Conservation (phyloP, 2,329 filamentous ascomycete species). For the Hypoxylon sp. region DNA sequence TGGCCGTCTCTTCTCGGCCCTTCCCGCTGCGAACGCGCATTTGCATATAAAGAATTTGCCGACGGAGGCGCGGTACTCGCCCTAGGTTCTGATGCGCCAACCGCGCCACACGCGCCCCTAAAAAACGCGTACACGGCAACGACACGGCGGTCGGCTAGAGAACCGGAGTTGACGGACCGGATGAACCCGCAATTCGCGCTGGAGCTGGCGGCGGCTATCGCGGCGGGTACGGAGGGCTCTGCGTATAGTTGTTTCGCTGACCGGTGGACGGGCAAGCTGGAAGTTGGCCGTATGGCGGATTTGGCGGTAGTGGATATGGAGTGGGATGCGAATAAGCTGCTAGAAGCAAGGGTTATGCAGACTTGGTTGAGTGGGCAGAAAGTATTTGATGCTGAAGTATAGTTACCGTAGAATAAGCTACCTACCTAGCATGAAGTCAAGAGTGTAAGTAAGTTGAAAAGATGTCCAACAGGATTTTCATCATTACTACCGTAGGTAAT, state of each 20-base stretch:
- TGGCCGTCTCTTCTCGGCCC: conserved; percentile 72
- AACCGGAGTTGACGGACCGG: conserved; percentile 55
- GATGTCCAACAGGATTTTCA: conserved; percentile 9
- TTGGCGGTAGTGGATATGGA: conserved; percentile 63
- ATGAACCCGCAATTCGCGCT: conserved; percentile 61
- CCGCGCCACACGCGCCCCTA: conserved; percentile 61
- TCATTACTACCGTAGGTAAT: too few relatives aligned
- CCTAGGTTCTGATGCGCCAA: conserved; percentile 63
- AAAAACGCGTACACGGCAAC: conserved; percentile 63
- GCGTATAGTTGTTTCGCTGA: conserved; percentile 63
- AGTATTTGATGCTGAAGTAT: conserved; percentile 51
- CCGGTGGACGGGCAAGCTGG: conserved; percentile 59
- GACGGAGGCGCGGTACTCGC: conserved; percentile 61
- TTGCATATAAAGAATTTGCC: conserved; percentile 74
- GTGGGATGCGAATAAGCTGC: conserved; percentile 57
- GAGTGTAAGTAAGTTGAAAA: conserved; percentile 3
- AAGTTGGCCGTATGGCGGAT: conserved; percentile 62
- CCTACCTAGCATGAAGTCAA: neutral
- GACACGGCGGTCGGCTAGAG: conserved; percentile 60
- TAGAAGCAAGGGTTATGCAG: conserved; percentile 57
- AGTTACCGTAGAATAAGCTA: neutral
- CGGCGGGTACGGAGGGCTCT: conserved; percentile 59
- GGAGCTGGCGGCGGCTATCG: conserved; percentile 58
- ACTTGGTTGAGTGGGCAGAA: conserved; percentile 61
- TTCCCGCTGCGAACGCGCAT: conserved; percentile 69